Conservation (phyloP, 2,329 filamentous ascomycete genomes). For the Cladosporium halotolerans region DNA sequence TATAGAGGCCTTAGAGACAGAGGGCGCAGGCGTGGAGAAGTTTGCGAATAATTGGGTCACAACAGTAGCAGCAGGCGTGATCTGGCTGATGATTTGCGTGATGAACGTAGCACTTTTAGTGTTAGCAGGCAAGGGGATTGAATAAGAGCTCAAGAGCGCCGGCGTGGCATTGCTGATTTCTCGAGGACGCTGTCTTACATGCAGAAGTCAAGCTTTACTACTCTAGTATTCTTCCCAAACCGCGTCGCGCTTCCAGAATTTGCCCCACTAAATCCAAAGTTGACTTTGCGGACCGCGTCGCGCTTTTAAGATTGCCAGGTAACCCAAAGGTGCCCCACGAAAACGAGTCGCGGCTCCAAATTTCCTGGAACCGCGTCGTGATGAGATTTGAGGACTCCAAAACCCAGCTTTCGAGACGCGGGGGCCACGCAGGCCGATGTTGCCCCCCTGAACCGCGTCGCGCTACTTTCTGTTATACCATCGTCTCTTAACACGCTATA, state of each 20-base stretch:
- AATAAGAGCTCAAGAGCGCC: neutral
- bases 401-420: neutral
- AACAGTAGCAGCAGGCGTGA: constrained; percentile 49
- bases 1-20: neutral
- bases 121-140: constrained; percentile 50
- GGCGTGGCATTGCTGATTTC: no score
- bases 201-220: no score
- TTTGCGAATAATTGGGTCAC: constrained; percentile 71
- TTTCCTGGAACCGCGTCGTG: neutral
- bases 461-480: neutral
- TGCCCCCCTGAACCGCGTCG: neutral
- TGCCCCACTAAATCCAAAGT: no score
- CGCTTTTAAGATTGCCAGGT: no score
- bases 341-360: neutral
- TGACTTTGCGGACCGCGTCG: no score
- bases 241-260: no score
- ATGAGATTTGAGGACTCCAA: neutral
- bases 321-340: no score
- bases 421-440: neutral
- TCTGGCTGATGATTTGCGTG: constrained; percentile 69
- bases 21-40: constrained; percentile 29
- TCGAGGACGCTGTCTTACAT: no score
- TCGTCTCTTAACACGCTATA: neutral
- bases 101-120: constrained; percentile 77
- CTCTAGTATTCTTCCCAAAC: no score